Evolutionary conservation across 371 early-diverging fungal species (phyloP).

Genomic region (Rhizopus arrhizus): DNA sequence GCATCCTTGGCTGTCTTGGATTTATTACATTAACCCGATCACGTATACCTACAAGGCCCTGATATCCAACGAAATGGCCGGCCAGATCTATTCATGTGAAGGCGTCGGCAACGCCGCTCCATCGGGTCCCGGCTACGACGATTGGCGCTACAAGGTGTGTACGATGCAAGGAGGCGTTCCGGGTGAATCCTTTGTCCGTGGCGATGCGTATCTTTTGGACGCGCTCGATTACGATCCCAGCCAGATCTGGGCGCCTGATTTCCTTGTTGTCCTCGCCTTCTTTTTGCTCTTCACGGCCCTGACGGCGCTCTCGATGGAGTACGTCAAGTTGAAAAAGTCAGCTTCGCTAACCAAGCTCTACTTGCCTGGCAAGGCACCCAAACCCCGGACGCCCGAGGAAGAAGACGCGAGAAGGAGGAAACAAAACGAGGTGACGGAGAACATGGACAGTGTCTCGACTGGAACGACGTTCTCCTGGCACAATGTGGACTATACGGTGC

Average conservation of each 20-base stretch:
- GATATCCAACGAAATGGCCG: conserved; percentile 71
- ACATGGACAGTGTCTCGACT: conserved; percentile 38
- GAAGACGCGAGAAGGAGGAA: conserved; percentile 29
- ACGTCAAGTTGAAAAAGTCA: conserved; percentile 39
- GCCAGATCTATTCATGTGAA: conserved; percentile 58
- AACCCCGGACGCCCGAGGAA: conserved; percentile 27
- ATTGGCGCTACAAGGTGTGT: conserved; percentile 62
- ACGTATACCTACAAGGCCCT: conserved; percentile 72
- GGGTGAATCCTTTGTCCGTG: conserved; percentile 53
- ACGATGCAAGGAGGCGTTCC: conserved; percentile 59
- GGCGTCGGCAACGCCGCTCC: conserved; percentile 51
- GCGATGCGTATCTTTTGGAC: conserved; percentile 63
- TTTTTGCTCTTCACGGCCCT: conserved; percentile 48
- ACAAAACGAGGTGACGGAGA: conserved; percentile 26
- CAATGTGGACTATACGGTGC: conserved; percentile 56
- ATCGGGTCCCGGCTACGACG: conserved; percentile 53
- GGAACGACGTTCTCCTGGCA: conserved; percentile 63
- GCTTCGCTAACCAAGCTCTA: conserved; percentile 54
- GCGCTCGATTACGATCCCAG: conserved; percentile 43
- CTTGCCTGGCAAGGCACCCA: conserved; percentile 37
- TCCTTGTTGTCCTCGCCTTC: conserved; percentile 32
- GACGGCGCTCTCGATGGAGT: conserved; percentile 52
- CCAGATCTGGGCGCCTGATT: conserved; percentile 41
- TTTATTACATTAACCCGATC: conserved; percentile 73
- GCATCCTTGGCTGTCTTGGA: conserved; percentile 72